These are phyloP conservation scores for Pulveroboletus sp. DNA, from an alignment of 768 basidiomycete genomes.

Conservation along the genomic window DNA sequence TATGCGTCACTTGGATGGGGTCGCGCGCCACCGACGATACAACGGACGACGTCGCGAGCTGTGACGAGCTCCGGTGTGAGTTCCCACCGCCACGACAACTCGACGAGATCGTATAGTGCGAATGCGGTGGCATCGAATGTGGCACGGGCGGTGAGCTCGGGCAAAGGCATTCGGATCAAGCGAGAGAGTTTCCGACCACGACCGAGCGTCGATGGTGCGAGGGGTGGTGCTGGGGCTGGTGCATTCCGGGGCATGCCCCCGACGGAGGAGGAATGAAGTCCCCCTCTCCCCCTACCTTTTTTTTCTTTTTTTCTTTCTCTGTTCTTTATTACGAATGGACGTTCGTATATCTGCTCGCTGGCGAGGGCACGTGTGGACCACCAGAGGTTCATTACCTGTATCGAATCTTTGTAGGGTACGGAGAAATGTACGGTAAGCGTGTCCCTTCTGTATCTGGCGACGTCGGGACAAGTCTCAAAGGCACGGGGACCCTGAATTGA, in stretches of 20 bases:
- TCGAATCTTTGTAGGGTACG: slow-evolving; percentile 17
- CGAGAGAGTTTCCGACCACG: slow-evolving; percentile 84
- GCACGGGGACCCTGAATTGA: no score
- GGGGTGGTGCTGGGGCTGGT: not conserved
- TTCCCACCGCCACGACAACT: slow-evolving; percentile 4
- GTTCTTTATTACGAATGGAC: not conserved
- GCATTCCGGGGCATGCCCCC: slow-evolving; percentile 24
- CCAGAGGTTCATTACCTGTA: slow-evolving; percentile 20
- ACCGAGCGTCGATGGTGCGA: slow-evolving; percentile 56
- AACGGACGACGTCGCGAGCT: slow-evolving; percentile 26
- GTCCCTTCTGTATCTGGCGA: no score
- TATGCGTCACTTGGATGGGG: slow-evolving; percentile 31
- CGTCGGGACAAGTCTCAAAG: no score
- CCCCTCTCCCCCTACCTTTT: not conserved
- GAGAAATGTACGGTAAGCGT: not conserved
- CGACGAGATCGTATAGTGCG: slow-evolving; percentile 14
- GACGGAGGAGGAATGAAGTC: slow-evolving; percentile 23
- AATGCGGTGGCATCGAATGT: slow-evolving; percentile 7
- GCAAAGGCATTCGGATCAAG: slow-evolving; percentile 49
- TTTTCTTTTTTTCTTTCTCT: no score
- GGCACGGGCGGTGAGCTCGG: slow-evolving; percentile 18
- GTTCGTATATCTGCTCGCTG: slow-evolving; percentile 16
- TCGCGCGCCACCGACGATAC: slow-evolving; percentile 32
- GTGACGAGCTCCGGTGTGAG: slow-evolving; percentile 8
- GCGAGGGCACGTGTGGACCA: slow-evolving; percentile 12